Evolutionary conservation across 768 basidiomycete species (phyloP).

Genomic region (Termitomyces sp.): DNA sequence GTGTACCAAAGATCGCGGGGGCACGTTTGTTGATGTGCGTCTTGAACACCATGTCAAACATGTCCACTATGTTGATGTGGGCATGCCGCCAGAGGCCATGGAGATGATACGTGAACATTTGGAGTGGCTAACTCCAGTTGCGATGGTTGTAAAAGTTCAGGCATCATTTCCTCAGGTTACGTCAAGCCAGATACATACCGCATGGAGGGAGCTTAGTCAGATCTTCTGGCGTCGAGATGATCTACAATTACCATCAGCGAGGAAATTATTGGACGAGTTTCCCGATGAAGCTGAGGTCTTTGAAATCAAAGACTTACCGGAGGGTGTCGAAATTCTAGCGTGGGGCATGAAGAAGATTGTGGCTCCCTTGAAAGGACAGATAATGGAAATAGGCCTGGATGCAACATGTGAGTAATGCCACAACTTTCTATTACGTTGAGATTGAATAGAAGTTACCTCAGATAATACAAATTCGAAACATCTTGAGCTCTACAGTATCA

Average conservation of each 20-base stretch:
- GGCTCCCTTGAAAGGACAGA: slow-evolving; percentile 8
- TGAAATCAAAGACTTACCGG: slow-evolving; percentile 8
- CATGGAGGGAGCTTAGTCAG: slow-evolving; percentile 25
- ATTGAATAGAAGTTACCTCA: slow-evolving; percentile 4
- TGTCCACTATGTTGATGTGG: slow-evolving; percentile 17
- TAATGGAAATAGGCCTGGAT: slow-evolving; percentile 17
- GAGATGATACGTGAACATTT: neutral
- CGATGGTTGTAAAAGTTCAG: slow-evolving; percentile 24
- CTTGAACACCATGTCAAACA: slow-evolving; percentile 13
- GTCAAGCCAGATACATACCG: slow-evolving; percentile 20
- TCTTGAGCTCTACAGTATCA: slow-evolving; percentile 22
- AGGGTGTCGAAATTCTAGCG: slow-evolving; percentile 19
- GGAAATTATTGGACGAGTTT: slow-evolving; percentile 17
- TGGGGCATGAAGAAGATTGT: slow-evolving; percentile 19
- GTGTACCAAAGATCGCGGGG: slow-evolving; percentile 5
- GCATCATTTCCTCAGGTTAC: slow-evolving; percentile 25
- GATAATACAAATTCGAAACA: slow-evolving; percentile 23
- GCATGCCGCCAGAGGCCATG: slow-evolving; percentile 22
- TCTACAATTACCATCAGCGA: slow-evolving; percentile 20
- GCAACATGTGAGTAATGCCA: slow-evolving; percentile 17
- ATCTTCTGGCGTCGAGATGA: slow-evolving; percentile 20
- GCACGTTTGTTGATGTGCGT: slow-evolving; percentile 11
- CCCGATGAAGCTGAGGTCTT: slow-evolving; percentile 10
- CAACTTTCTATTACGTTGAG: neutral
- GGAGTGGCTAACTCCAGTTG: neutral